Conservation (phyloP, 768 basidiomycete genomes). For the Albatrellus ellisii region DNA sequence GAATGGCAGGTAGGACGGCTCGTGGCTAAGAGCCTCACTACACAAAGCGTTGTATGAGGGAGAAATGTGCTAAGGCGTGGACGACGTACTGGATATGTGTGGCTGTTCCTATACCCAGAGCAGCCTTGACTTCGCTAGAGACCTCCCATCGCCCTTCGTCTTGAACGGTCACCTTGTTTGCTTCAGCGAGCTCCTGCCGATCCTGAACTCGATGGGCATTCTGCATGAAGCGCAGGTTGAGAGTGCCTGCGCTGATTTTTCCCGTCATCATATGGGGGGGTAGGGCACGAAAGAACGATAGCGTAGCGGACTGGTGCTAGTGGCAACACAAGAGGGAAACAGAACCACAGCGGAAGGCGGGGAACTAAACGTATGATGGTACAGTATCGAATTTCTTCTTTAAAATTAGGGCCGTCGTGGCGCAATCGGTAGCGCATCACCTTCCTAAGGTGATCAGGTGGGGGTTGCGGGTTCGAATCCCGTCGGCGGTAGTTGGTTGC, state of each 20-base stretch:
- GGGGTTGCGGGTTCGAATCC: background rate
- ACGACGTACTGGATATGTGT: slow-evolving; percentile 3
- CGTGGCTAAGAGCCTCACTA: slow-evolving; percentile 6
- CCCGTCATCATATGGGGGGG: slow-evolving; percentile 1
- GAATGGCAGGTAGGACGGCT: slow-evolving; percentile 13
- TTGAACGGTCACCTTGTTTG: background rate
- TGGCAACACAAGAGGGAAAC: no score
- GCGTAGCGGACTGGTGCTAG: no score
- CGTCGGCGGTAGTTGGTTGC: background rate
- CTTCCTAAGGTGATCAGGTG: background rate
- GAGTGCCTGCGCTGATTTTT: slow-evolving; percentile 10
- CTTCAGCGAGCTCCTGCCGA: background rate
- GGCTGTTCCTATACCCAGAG: slow-evolving; percentile 7
- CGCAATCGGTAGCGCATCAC: slow-evolving; percentile 1
- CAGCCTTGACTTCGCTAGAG: slow-evolving; percentile 4
- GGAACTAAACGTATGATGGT: no score
- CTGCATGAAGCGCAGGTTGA: slow-evolving; percentile 14
- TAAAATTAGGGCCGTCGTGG: background rate
- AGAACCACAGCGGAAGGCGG: no score
- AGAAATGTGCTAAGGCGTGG: background rate
- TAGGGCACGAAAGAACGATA: background rate
- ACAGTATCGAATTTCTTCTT: no score
- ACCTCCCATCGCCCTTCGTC: slow-evolving; percentile 13
- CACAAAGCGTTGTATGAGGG: background rate
- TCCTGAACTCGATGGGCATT: slow-evolving; percentile 4